Conservation (phyloP, 2,329 filamentous ascomycete genomes). For the Aspergillus sp. region DNA sequence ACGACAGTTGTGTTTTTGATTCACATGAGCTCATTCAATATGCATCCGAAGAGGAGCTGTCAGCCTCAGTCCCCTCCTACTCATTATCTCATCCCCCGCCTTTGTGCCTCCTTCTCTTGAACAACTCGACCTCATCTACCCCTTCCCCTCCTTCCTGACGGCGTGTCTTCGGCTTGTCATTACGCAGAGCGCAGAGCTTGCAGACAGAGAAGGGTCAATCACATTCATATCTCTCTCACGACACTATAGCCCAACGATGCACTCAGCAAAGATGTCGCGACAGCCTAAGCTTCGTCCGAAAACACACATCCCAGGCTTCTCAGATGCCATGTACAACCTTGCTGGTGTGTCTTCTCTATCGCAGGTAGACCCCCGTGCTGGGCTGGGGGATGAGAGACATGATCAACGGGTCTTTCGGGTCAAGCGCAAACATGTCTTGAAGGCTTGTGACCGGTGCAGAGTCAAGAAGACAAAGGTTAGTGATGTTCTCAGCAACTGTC, state of each 20-base stretch:
- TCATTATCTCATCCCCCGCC: conserved; percentile 17
- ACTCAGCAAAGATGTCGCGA: conserved; percentile 37
- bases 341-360: conserved; percentile 29
- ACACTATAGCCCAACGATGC: background rate
- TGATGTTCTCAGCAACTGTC: conserved; percentile 8
- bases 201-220: background rate
- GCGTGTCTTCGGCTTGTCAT: background rate
- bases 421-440: conserved; percentile 45
- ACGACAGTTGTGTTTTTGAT: conserved; percentile 14
- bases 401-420: conserved; percentile 42
- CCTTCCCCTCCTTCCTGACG: conserved; percentile 12
- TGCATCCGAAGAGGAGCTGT: conserved; percentile 11
- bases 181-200: background rate
- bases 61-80: conserved; percentile 15
- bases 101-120: conserved; percentile 10
- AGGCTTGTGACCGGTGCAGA: conserved; percentile 45
- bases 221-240: background rate
- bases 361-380: conserved; percentile 27
- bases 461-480: conserved; percentile 46
- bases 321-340: conserved; percentile 34
- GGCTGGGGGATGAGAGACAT: conserved; percentile 31
- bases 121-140: conserved; percentile 10
- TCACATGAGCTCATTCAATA: conserved; percentile 27
- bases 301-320: conserved; percentile 31
- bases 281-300: conserved; percentile 41